Percentiles rank a stretch among this genome's conserved stretches.
phyloP scores from a whole-genome alignment of 495 filamentous ascomycete species.

The Durotheca rogersii region DNA sequence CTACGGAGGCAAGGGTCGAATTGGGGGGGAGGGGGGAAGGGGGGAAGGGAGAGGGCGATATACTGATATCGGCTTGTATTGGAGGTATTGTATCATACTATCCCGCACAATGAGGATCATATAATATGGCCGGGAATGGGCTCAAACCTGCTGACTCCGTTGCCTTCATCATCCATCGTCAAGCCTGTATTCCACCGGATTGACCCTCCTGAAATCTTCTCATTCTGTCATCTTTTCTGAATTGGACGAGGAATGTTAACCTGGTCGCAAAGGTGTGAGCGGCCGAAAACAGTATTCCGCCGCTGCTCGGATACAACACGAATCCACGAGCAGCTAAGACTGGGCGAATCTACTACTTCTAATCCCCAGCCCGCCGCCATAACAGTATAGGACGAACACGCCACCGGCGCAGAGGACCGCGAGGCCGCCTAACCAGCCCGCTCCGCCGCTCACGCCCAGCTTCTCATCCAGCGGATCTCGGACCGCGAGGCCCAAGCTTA shows the following conservation, averaged over 20 bases:
- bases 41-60: too few relatives aligned
- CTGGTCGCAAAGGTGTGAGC: not conserved
- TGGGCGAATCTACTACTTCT: slow-evolving; percentile 28
- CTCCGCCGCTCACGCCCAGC: slow-evolving; percentile 61
- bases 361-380: slow-evolving; percentile 20
- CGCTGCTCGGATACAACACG: not conserved
- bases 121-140: slow-evolving; percentile 13
- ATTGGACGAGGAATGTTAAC: not conserved
- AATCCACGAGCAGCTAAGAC: slow-evolving; percentile 1
- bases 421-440: slow-evolving; percentile 56
- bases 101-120: slow-evolving; percentile 17
- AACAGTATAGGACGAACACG: slow-evolving; percentile 19
- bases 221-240: too few relatives aligned
- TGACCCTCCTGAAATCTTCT: too few relatives aligned
- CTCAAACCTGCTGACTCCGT: slow-evolving; percentile 16
- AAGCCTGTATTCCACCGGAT: too few relatives aligned
- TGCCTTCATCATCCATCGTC: too few relatives aligned
- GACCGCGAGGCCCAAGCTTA: slow-evolving; percentile 28
- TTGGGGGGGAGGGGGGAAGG: too few relatives aligned
- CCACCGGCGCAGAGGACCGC: slow-evolving; percentile 17
- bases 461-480: slow-evolving; percentile 42
- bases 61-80: slow-evolving; percentile 19
- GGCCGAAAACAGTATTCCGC: not conserved
- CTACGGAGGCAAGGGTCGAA: slow-evolving; percentile 7
- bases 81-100: slow-evolving; percentile 21